Base-by-base conservation (phyloP, 2,329 filamentous ascomycete species). In the Cladosporium colombiae region DNA sequence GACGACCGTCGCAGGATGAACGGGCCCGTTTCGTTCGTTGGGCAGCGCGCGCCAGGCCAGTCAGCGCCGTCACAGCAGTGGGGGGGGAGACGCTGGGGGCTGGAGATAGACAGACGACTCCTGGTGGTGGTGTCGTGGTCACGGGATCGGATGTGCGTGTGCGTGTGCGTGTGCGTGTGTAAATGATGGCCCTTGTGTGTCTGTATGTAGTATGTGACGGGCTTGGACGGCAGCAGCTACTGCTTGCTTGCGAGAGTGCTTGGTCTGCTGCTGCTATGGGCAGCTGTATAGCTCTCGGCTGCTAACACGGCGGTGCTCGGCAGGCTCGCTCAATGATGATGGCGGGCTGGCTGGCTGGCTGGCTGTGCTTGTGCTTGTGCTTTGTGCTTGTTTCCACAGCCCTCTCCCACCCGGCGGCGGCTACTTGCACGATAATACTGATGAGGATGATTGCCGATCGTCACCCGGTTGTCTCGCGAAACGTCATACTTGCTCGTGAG, bases 41-140 rank as follows among this genome's bases (percentile, higher is more conserved):
- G 56, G 56, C 56, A 59, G 52, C 52, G 56, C 55, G 55, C 33
- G 56, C 29, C 56, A 46, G 23, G 37, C 56, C 23, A 59, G 23
- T 40, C 56, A 46, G 55, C 55, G 55, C n/a, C 23, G 23, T n/a
- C 55, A 57, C 55, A 33, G 31, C 31, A 33, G 31, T 16, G 55
- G 49, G 49, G 55, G 23, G 3, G 4, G 7, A 8, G 14, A 23
- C 21, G 23, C 49, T 27, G 21, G 25, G 49, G 21, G 55, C 33
- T 57, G 55, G 31, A 57, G 33, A 23, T 31, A 40, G 55, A 52
- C 23, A 57, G 53, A 53, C 23, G 27, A 25, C 49, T 25, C 16
- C 49, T 16, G 7, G 27, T 53, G 23, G 23, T 53, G 40, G 10
- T 2, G 37, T 10, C 16, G 6, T 8, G 53, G 13, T 40, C 23